phyloP scores from a whole-genome alignment of 768 basidiomycete genomes.

The Pleurotus pulmonarius region DNA sequence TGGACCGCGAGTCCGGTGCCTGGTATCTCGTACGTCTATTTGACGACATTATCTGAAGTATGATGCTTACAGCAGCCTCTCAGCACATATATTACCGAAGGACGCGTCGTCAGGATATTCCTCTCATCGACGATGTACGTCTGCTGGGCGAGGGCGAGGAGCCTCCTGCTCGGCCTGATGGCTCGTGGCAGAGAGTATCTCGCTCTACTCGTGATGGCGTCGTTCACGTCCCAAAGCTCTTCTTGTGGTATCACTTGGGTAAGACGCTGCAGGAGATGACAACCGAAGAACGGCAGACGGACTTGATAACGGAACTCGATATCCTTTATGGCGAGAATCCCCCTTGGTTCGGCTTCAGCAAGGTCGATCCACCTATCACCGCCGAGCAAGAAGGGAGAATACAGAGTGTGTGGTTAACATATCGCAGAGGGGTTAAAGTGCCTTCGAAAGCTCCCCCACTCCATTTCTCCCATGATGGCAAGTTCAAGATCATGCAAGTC shows the following conservation, averaged over 20 bases:
- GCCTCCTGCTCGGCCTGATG: slow-evolving; percentile 28
- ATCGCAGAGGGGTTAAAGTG: slow-evolving; percentile 70
- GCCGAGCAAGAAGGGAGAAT: slow-evolving; percentile 30
- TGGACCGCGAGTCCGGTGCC: slow-evolving; percentile 62
- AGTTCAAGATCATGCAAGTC: slow-evolving; percentile 86
- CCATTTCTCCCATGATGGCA: slow-evolving; percentile 79
- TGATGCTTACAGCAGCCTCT: neutral
- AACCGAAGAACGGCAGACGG: slow-evolving; percentile 43
- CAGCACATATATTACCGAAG: slow-evolving; percentile 80
- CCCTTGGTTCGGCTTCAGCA: slow-evolving; percentile 86
- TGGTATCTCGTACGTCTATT: slow-evolving; percentile 53
- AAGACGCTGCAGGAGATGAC: slow-evolving; percentile 63
- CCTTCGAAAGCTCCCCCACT: slow-evolving; percentile 73
- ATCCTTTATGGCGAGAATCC: slow-evolving; percentile 80
- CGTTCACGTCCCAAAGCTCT: slow-evolving; percentile 49
- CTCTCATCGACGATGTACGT: slow-evolving; percentile 70
- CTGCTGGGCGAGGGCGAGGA: slow-evolving; percentile 56
- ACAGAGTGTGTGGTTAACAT: slow-evolving; percentile 61
- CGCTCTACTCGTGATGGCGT: slow-evolving; percentile 67
- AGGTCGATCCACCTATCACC: slow-evolving; percentile 58
- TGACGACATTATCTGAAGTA: slow-evolving; percentile 1
- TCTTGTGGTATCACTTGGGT: slow-evolving; percentile 75
- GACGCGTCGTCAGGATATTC: slow-evolving; percentile 76
- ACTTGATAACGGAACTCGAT: slow-evolving; percentile 89
- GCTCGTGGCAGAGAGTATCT: slow-evolving; percentile 61